Percentiles rank a stretch among this genome's conserved stretches.
Evolutionary conservation across 345 rosid species (phyloP).

Genomic region (Dipteronia sinensis): DNA sequence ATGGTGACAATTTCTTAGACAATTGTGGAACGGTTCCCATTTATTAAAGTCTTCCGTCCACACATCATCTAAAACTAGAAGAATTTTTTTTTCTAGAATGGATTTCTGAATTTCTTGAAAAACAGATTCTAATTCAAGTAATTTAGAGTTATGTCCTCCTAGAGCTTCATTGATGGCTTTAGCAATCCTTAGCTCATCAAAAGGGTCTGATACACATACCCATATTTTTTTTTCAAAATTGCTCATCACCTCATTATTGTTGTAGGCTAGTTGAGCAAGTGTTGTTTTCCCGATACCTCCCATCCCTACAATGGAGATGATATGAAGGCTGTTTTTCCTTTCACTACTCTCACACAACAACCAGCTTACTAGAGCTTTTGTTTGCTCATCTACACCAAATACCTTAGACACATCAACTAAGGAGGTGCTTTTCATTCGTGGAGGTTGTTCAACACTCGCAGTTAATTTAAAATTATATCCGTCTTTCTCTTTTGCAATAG

Average conservation of each 20-base stretch:
- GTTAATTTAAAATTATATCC: neutral
- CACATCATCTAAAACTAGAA: neutral
- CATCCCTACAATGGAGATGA: neutral
- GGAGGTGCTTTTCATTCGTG: neutral
- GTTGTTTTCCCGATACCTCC: neutral
- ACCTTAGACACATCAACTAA: neutral
- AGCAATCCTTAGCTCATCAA: neutral
- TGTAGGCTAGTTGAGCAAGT: neutral
- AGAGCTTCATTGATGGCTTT: neutral
- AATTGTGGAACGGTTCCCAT: neutral
- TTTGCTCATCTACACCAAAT: neutral
- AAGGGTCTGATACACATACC: neutral
- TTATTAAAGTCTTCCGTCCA: neutral
- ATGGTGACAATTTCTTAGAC: neutral
- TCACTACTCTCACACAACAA: neutral
- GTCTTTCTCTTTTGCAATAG: neutral
- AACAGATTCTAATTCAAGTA: neutral
- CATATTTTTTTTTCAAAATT: neutral
- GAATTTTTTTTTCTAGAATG: neutral
- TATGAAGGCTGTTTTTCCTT: neutral
- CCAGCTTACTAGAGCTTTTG: fast-evolving
- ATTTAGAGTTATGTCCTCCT: neutral
- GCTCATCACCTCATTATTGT: neutral
- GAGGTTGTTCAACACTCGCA: neutral
- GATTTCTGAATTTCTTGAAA: neutral